phyloP scores from a whole-genome alignment of 192 early-diverging fungal species.

The Dissophora globulifera region DNA sequence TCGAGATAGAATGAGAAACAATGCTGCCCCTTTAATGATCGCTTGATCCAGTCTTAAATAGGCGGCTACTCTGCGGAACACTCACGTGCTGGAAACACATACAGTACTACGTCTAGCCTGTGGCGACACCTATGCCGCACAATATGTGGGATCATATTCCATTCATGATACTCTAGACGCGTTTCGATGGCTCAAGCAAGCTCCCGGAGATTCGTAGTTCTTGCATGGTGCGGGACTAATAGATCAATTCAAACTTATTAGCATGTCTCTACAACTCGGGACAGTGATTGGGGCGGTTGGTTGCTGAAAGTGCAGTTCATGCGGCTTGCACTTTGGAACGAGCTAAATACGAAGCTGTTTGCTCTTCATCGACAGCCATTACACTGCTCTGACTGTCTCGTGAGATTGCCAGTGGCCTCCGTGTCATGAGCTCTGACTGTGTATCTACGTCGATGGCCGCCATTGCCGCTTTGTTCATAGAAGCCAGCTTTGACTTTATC shows the following conservation, averaged over 20 bases:
- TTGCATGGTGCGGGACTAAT: slow-evolving; percentile 1
- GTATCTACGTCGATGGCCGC: slow-evolving; percentile 2
- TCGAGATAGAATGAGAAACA: no score
- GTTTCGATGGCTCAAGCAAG: background rate
- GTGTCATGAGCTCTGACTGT: background rate
- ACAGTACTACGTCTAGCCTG: background rate
- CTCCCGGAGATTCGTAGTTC: background rate
- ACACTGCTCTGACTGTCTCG: slow-evolving; percentile 5
- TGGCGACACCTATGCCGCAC: background rate
- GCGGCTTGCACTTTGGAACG: slow-evolving; percentile 20
- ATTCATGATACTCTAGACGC: background rate
- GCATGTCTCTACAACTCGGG: slow-evolving; percentile 1
- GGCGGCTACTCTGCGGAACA: background rate
- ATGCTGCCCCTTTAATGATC: no score
- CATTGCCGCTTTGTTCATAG: slow-evolving; percentile 1
- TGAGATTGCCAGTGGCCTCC: slow-evolving; percentile 2
- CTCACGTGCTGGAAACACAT: background rate
- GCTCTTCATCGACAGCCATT: background rate
- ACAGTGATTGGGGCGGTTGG: slow-evolving; percentile 5
- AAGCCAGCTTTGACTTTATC: slow-evolving; percentile 15
- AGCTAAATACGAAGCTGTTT: background rate
- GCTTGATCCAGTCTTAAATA: background rate
- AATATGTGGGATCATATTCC: no score
- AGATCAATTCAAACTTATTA: slow-evolving; percentile 6
- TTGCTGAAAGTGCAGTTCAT: slow-evolving; percentile 6